Evolutionary conservation across 1,139 yeast species (phyloP).

Genomic region (Suhomyces yuchorum): DNA sequence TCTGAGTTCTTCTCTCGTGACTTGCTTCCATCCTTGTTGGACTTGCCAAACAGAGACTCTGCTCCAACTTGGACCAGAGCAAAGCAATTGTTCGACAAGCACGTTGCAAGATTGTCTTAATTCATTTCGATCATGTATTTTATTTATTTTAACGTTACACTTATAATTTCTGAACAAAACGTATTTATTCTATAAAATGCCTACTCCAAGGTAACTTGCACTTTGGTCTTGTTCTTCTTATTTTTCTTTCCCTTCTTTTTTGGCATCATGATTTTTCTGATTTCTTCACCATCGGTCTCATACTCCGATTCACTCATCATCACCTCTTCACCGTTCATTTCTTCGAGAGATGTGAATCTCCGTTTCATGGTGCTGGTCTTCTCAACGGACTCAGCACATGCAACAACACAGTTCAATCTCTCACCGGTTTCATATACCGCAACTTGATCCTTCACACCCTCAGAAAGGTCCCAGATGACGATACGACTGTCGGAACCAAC

Average conservation of each 20-base stretch:
- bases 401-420: slow-evolving; percentile 81
- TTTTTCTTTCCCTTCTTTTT: slow-evolving; percentile 44
- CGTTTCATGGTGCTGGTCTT: slow-evolving; percentile 71
- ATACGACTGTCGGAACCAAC: slow-evolving; percentile 93
- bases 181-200: background rate
- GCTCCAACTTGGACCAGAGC: slow-evolving; percentile 95
- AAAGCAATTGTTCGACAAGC: slow-evolving; percentile 76
- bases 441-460: slow-evolving; percentile 61
- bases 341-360: slow-evolving; percentile 47
- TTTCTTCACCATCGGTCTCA: slow-evolving; percentile 61
- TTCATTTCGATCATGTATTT: slow-evolving; percentile 6
- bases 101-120: slow-evolving; percentile 61
- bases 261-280: slow-evolving; percentile 47
- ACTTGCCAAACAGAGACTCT: slow-evolving; percentile 74
- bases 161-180: background rate
- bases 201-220: slow-evolving; percentile 59
- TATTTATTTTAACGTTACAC: background rate
- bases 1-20: slow-evolving; percentile 88
- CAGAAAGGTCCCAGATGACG: slow-evolving; percentile 80
- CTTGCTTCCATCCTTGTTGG: slow-evolving; percentile 82
- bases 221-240: slow-evolving; percentile 45
- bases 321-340: slow-evolving; percentile 23
- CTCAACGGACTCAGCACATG: slow-evolving; percentile 79
- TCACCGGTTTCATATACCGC: slow-evolving; percentile 95
- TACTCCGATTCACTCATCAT: slow-evolving; percentile 64